Evolutionary conservation across 2,329 filamentous ascomycete genomes (phyloP).

Genomic region (Penicillium sp.): DNA sequence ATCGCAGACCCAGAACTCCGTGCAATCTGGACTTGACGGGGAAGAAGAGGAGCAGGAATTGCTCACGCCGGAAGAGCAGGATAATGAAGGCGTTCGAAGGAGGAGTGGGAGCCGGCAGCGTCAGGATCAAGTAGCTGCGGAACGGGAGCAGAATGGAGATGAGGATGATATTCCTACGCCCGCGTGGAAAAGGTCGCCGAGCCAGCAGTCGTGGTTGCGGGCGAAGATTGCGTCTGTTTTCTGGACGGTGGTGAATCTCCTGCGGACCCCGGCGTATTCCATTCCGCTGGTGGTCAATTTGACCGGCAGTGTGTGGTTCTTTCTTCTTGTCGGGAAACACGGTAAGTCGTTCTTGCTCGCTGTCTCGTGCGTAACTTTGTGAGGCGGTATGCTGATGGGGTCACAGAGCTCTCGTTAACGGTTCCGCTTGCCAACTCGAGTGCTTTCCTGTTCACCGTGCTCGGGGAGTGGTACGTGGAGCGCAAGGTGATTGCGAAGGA

Average conservation of each 20-base stretch:
- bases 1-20: conserved; percentile 5
- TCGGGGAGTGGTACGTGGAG: conserved; percentile 94
- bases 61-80: conserved; percentile 8
- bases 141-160: conserved; percentile 37
- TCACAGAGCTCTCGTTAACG: conserved; percentile 79
- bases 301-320: conserved; percentile 95
- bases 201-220: conserved; percentile 56
- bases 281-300: conserved; percentile 82
- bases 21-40: neutral
- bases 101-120: conserved; percentile 17
- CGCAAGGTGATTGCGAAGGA: conserved; percentile 84
- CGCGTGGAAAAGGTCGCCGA: conserved; percentile 27
- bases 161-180: conserved; percentile 25
- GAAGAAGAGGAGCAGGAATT: conserved; percentile 16
- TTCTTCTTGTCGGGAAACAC: conserved; percentile 85
- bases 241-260: conserved; percentile 73
- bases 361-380: neutral
- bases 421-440: conserved; percentile 93
- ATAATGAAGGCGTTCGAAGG: conserved; percentile 9
- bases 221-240: conserved; percentile 62
- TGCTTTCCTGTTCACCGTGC: conserved; percentile 91
- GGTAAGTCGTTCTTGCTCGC: conserved; percentile 56
- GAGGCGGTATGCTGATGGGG: neutral
- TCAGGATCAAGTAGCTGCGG: conserved; percentile 42
- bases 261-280: conserved; percentile 79